Evolutionary conservation across 2,329 filamentous ascomycete genomes (phyloP).

Genomic region (Xylaria sp.): DNA sequence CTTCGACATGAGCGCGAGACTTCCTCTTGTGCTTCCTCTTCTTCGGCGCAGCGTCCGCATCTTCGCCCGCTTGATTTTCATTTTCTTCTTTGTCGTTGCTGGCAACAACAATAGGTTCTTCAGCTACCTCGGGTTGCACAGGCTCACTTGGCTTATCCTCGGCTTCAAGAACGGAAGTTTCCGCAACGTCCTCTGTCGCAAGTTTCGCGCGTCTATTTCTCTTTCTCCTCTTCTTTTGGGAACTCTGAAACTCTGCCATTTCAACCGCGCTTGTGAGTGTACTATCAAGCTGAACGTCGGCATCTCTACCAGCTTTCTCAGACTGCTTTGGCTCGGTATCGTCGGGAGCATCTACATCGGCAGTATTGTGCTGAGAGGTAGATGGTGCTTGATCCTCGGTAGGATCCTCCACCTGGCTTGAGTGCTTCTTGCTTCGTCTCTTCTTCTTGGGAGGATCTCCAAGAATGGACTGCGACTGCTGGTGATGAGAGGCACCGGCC

Average conservation of each 20-base stretch:
- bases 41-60: neutral
- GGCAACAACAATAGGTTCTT: constrained; percentile 4
- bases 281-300: neutral
- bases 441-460: constrained; percentile 23
- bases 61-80: constrained; percentile 1
- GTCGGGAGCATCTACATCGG: constrained; percentile 1
- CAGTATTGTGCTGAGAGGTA: constrained; percentile 1
- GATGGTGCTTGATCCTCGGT: neutral
- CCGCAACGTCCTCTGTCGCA: constrained; percentile 9
- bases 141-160: constrained; percentile 10
- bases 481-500: constrained; percentile 3
- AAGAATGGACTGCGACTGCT: neutral
- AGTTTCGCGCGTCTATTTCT: constrained; percentile 16
- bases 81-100: constrained; percentile 9
- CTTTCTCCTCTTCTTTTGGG: constrained; percentile 15
- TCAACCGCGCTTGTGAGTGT: neutral
- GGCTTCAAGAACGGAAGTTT: neutral
- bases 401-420: constrained; percentile 6
- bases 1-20: constrained; percentile 8
- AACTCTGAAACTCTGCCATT: constrained; percentile 2
- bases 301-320: neutral
- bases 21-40: constrained; percentile 18
- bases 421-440: constrained; percentile 35
- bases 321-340: constrained; percentile 1
- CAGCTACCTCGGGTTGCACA: constrained; percentile 10